Conservation (phyloP, 2,329 filamentous ascomycete species). For the Domatiomyces catenatus region DNA sequence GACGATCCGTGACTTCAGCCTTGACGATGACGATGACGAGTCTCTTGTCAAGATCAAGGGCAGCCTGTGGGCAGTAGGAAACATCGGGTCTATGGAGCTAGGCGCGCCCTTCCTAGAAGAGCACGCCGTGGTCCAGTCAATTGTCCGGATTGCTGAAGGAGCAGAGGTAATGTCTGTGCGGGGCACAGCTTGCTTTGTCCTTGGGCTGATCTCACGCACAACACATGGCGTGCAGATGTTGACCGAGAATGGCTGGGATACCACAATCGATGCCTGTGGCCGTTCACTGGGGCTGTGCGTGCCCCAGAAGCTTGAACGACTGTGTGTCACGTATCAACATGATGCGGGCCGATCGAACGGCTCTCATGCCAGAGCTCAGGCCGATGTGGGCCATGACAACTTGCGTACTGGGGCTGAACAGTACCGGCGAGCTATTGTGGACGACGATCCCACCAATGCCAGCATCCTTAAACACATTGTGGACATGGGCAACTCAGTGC, state of each 20-base stretch:
- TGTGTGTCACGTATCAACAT: slow-evolving; percentile 49
- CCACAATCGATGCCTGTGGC: slow-evolving; percentile 68
- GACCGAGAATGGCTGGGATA: slow-evolving; percentile 81
- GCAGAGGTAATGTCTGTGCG: slow-evolving; percentile 85
- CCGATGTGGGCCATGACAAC: neutral
- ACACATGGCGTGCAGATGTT: slow-evolving; percentile 85
- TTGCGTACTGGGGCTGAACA: slow-evolving; percentile 29
- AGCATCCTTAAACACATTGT: slow-evolving; percentile 72
- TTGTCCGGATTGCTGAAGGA: slow-evolving; percentile 73
- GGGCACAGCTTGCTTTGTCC: slow-evolving; percentile 90
- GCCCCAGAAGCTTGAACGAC: slow-evolving; percentile 58
- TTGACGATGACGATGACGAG: slow-evolving; percentile 72
- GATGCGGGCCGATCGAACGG: neutral
- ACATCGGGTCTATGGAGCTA: slow-evolving; percentile 95
- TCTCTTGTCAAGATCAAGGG: slow-evolving; percentile 87
- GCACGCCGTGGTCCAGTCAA: slow-evolving; percentile 71
- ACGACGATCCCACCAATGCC: slow-evolving; percentile 47
- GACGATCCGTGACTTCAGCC: slow-evolving; percentile 74
- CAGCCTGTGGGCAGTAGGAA: slow-evolving; percentile 92
- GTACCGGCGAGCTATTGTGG: slow-evolving; percentile 44
- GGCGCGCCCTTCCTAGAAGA: slow-evolving; percentile 87
- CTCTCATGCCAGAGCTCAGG: neutral
- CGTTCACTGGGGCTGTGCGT: slow-evolving; percentile 77
- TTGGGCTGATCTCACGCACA: slow-evolving; percentile 83
- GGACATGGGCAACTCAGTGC: slow-evolving; percentile 82